Percentiles rank a stretch among this genome's conserved stretches.
Evolutionary conservation across 2,329 filamentous ascomycete genomes (phyloP).

Genomic region (Colletotrichum musae): DNA sequence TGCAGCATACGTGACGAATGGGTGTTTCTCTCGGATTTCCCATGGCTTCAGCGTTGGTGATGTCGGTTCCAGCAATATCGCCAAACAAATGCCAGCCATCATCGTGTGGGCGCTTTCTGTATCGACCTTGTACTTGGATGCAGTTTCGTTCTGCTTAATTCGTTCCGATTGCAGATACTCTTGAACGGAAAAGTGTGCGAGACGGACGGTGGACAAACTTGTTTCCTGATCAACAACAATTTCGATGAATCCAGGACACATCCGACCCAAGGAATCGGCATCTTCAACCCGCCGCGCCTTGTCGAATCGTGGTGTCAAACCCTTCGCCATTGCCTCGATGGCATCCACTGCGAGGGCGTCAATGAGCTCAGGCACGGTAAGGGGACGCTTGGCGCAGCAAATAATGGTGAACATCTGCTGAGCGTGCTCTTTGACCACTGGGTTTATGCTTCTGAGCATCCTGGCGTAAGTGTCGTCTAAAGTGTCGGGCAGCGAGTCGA

Average conservation of each 20-base stretch:
- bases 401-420: conserved; percentile 4
- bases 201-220: neutral
- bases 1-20: no score
- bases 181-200: conserved; percentile 25
- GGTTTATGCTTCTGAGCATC: conserved; percentile 4
- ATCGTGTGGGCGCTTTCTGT: no score
- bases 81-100: no score
- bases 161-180: conserved; percentile 2
- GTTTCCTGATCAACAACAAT: neutral
- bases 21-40: no score
- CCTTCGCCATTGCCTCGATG: no score
- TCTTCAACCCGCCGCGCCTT: neutral
- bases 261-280: neutral
- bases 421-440: neutral
- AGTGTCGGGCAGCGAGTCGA: conserved; percentile 45
- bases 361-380: conserved; percentile 13
- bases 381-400: conserved; percentile 6
- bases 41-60: no score
- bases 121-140: no score
- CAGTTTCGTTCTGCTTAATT: no score
- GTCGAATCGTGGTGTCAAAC: neutral
- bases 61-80: no score
- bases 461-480: conserved; percentile 48
- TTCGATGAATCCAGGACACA: conserved; percentile 18
- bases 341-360: conserved; percentile 2